phyloP scores from a whole-genome alignment of 208 protist species.

The Naegleria fowleri region DNA sequence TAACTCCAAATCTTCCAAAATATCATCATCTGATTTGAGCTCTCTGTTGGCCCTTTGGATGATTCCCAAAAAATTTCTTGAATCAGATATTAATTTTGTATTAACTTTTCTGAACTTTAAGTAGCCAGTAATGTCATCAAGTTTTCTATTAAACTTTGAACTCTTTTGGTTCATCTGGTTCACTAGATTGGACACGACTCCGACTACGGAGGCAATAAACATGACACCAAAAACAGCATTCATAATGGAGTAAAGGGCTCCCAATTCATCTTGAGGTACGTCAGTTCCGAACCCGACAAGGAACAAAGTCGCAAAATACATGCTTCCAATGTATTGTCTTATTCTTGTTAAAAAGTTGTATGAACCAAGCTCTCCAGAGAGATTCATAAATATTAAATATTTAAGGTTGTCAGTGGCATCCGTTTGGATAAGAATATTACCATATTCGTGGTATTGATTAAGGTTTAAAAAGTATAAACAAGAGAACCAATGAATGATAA shows the following conservation, averaged over 20 bases:
- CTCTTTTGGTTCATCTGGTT: conserved; percentile 15
- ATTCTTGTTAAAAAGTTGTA: not conserved
- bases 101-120: conserved; percentile 25
- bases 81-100: not conserved
- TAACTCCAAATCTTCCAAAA: conserved; percentile 27
- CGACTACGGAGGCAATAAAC: conserved; percentile 26
- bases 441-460: not conserved
- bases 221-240: conserved; percentile 22
- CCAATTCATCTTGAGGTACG: not conserved
- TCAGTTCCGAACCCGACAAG: conserved; percentile 19
- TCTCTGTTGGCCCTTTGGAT: conserved; percentile 22
- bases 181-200: conserved; percentile 22
- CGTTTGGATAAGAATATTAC: not conserved
- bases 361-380: not conserved
- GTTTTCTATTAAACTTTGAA: conserved; percentile 21
- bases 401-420: not conserved
- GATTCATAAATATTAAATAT: not conserved
- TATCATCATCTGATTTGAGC: conserved; percentile 25
- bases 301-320: conserved; percentile 24
- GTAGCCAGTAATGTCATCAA: conserved; percentile 29
- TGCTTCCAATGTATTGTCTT: conserved; percentile 6
- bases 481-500: not conserved
- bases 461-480: not conserved
- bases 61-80: conserved; percentile 18
- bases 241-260: conserved; percentile 14